Evolutionary conservation across 352 stramenopile species (phyloP).

Genomic region (Phytophthora nicotianae): DNA sequence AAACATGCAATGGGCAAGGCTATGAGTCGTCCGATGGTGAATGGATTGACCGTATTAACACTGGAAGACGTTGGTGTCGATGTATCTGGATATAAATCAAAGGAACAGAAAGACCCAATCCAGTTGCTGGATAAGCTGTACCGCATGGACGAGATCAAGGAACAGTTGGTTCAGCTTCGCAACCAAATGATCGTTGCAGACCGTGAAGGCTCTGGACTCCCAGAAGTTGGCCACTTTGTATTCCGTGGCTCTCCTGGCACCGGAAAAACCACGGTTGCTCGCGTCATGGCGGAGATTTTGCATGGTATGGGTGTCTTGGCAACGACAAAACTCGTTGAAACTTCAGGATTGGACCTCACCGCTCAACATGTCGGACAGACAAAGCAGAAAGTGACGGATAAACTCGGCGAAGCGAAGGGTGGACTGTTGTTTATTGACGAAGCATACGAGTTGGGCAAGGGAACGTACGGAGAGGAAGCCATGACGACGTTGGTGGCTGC

Average conservation of each 20-base stretch:
- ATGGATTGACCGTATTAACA: conserved; percentile 45
- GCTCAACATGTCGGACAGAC: conserved; percentile 90
- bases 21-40: conserved; percentile 47
- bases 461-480: conserved; percentile 80
- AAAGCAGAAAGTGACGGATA: conserved; percentile 86
- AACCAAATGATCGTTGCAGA: conserved; percentile 72
- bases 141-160: conserved; percentile 65
- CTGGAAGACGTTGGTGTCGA: conserved; percentile 59
- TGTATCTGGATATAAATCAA: neutral
- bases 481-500: conserved; percentile 90
- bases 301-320: conserved; percentile 92
- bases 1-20: conserved; percentile 77
- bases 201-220: conserved; percentile 60
- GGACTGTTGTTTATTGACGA: conserved; percentile 95
- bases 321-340: conserved; percentile 92
- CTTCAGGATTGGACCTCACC: conserved; percentile 86
- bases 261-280: conserved; percentile 91
- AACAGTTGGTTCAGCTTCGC: conserved; percentile 54
- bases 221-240: conserved; percentile 80
- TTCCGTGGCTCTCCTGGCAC: conserved; percentile 91
- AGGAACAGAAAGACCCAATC: conserved; percentile 46
- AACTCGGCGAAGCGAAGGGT: conserved; percentile 89
- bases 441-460: conserved; percentile 91
- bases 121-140: conserved; percentile 55
- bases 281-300: conserved; percentile 93